Base-by-base conservation (phyloP, 2,329 filamentous ascomycete species). In the Cytospora piceicola region DNA sequence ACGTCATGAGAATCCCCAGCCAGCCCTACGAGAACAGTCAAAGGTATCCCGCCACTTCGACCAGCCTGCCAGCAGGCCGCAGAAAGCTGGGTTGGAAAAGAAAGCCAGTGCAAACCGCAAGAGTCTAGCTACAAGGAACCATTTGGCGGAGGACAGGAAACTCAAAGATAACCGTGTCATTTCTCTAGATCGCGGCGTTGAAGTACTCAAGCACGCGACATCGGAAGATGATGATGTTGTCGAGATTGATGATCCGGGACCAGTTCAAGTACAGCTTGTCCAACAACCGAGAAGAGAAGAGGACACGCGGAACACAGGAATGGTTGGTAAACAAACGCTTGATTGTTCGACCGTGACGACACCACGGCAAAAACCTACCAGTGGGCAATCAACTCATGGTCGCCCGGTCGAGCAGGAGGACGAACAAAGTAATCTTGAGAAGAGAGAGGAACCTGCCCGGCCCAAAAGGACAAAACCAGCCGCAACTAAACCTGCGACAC, bases 201-300 rank as follows among this genome's bases (percentile, higher is more conserved):
- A 29, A 22, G 20, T n/a, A 15, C 15, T 14, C 8, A 53, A 3
- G 17, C 63, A 36, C 22, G 22, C 11, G 4, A 4, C 32, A 12
- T 34, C 56, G 54, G 52, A 27, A 4, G 36, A 60, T 20, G 39
- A 57, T 3, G 66, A 66, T 24, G 27, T 68, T 20, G 63, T 68
- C 56, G 63, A 66, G 11, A 68, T 68, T 27, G 66, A 66, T 30
- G 64, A 54, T 32, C 46, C 52, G 20, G 56, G 57, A 29, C 39
- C 49, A 17, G n/a, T 20, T 56, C 46, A 27, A 20, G 27, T 39
- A 12, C 58, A 34, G 32, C 8, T n/a, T 60, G 4, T 20, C 17
- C n/a, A 22, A 15, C 14, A 46, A 22, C 24, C 42, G 46, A 59
- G 53, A 52, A 46, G 29, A 4, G 20, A 51, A 17, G 51, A 61